Evolutionary conservation across 108 stramenopile genomes (phyloP), one percentile per base, ranked within the genome.

Genomic region (Cyclostephanos tholiformis): DNA sequence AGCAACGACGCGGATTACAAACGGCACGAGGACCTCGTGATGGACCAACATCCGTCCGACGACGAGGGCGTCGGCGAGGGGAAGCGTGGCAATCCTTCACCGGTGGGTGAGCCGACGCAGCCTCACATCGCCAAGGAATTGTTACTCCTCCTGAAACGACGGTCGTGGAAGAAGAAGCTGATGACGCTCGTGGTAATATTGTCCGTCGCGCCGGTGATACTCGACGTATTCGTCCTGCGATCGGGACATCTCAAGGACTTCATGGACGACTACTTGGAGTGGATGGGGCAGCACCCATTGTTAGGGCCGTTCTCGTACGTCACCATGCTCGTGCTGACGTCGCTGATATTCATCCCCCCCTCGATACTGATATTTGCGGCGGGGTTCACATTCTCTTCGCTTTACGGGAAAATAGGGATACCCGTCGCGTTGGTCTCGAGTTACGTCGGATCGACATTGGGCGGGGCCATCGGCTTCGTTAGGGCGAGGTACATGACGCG

Each of bases 401-500:
- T 80, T 0, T 80, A 65, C 48, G 75, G 75, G 13, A 32, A 38
- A 20, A 20, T 50, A 9, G 75, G 79, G 16, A 70, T 71, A 39
- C 6, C 49, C 16, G 2, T 71, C 4, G 69, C 69, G 11, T 32
- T 63, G 23, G 13, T 71, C 0, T 10, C 79, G 10, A 71, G 74
- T 22, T 80, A 67, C 57, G 41, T 80, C 6, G 79, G 69, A 16
- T 30, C 69, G 13, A 36, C 69, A 12, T 44, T 76, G 9, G 79
- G 79, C 14, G 75, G 79, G 7, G 30, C 48, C 30, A 65, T 80
- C 6, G 75, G 69, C 6, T 80, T 76, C 57, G n/a, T 46, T 19
- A 61, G 75, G 20, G 79, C 79, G 30, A 29, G 67, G 10, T 80
- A 76, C 63, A 71, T 80, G 75, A 80, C 69, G 2, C 41, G 79